Evolutionary conservation across 306 rosid species (phyloP).

Genomic region (Medicago arabica): DNA sequence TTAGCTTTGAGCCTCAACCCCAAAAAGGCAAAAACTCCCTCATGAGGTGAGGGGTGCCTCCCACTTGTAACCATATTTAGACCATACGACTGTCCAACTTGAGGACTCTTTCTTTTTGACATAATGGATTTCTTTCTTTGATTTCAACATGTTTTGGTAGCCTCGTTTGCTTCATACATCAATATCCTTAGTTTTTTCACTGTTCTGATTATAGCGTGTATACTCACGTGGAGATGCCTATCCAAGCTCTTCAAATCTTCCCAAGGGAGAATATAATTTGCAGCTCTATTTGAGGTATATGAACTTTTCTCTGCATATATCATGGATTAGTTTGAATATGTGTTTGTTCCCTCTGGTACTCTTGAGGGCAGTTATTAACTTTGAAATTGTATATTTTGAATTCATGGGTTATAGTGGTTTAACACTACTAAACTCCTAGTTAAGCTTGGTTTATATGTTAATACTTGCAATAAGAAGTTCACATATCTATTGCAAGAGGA

Average conservation of each 20-base stretch:
- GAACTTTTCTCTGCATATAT: slow-evolving; percentile 41
- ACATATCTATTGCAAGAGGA: slow-evolving; percentile 35
- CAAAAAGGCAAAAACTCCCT: neutral
- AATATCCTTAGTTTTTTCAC: slow-evolving; percentile 34
- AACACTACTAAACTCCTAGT: slow-evolving; percentile 5
- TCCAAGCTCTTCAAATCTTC: slow-evolving; percentile 76
- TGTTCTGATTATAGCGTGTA: slow-evolving; percentile 62
- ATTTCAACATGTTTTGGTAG: slow-evolving; percentile 30
- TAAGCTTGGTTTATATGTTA: slow-evolving; percentile 27
- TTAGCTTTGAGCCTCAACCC: neutral
- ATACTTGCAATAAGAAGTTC: slow-evolving; percentile 25
- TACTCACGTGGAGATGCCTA: slow-evolving; percentile 88
- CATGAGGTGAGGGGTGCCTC: neutral
- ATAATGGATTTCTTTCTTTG: slow-evolving; percentile 1
- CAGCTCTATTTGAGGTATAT: slow-evolving; percentile 79
- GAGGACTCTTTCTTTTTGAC: neutral
- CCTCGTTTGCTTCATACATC: slow-evolving; percentile 36
- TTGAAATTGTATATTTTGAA: slow-evolving; percentile 18
- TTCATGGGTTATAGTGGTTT: slow-evolving; percentile 14
- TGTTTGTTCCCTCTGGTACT: slow-evolving; percentile 33
- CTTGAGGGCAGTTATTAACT: slow-evolving; percentile 25
- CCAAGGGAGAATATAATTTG: slow-evolving; percentile 90
- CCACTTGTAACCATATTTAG: neutral
- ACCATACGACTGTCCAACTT: neutral
- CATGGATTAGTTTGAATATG: slow-evolving; percentile 23